Conservation (phyloP, 1,139 yeast genomes). For the Eremothecium gossypii region DNA sequence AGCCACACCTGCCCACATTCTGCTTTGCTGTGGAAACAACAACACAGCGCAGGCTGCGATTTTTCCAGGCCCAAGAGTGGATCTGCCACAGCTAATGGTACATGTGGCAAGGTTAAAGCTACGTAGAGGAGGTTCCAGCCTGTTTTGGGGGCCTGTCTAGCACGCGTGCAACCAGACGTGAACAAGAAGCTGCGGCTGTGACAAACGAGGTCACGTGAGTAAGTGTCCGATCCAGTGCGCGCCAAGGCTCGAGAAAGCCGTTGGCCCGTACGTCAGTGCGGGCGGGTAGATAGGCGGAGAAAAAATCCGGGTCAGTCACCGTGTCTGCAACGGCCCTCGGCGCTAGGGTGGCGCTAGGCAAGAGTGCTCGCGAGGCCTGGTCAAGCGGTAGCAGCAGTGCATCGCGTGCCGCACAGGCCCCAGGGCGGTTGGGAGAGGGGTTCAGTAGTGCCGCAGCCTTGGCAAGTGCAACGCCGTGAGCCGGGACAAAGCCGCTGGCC, state of each 20-base stretch:
- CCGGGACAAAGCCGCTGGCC: conserved; percentile 23
- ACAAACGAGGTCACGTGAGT: conserved; percentile 14
- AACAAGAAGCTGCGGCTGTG: conserved; percentile 17
- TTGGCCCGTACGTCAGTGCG: conserved; percentile 6
- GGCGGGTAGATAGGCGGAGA: conserved; percentile 11
- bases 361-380: too few species aligned
- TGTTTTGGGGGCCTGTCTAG: conserved; percentile 15
- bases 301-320: not conserved
- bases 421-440: not conserved
- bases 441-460: conserved; percentile 14
- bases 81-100: too few species aligned
- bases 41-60: too few species aligned
- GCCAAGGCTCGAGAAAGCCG: conserved; percentile 25
- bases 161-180: conserved; percentile 17
- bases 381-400: not conserved
- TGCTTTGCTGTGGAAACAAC: too few species aligned
- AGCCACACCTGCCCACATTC: too few species aligned
- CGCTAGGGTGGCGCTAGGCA: too few species aligned
- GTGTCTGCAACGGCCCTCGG: too few species aligned
- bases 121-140: too few species aligned
- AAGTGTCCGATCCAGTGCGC: conserved; percentile 15
- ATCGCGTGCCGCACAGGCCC: too few species aligned
- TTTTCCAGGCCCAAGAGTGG: too few species aligned
- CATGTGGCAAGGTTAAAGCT: too few species aligned
- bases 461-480: conserved; percentile 19